A percentile compares a stretch with the other conserved stretches of the same genome.
These are phyloP conservation scores for Cercospora janseana DNA, from an alignment of 2,329 filamentous ascomycete genomes.

Conservation along the genomic window DNA sequence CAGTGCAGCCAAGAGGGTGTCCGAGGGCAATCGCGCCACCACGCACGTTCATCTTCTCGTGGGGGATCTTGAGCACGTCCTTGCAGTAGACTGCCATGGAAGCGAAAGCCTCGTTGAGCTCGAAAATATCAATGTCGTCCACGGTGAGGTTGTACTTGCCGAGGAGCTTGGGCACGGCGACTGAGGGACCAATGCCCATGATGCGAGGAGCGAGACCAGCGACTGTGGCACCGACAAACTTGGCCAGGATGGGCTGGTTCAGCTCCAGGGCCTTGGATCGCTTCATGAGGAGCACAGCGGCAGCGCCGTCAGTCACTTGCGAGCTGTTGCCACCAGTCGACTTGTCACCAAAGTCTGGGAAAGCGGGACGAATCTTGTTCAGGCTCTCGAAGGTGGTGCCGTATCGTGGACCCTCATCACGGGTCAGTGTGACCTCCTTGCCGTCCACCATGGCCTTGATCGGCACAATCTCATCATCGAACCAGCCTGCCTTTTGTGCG, in stretches of 20 bases:
- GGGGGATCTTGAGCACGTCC: slow-evolving; percentile 63
- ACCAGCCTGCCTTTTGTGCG: slow-evolving; percentile 87
- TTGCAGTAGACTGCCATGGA: slow-evolving; percentile 94
- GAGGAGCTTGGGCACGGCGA: slow-evolving; percentile 77
- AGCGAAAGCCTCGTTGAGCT: slow-evolving; percentile 97
- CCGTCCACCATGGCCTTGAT: slow-evolving; percentile 74
- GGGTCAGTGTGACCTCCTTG: slow-evolving; percentile 73
- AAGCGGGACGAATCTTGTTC: slow-evolving; percentile 82
- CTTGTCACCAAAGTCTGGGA: slow-evolving; percentile 81
- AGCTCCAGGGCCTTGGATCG: slow-evolving; percentile 83
- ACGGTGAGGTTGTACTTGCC: slow-evolving; percentile 72
- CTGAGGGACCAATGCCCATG: slow-evolving; percentile 87
- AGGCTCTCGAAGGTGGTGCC: slow-evolving; percentile 84
- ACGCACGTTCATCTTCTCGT: slow-evolving; percentile 74
- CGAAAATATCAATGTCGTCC: slow-evolving; percentile 82
- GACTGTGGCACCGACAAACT: slow-evolving; percentile 89
- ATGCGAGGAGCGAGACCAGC: slow-evolving; percentile 87
- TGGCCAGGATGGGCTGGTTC: slow-evolving; percentile 87
- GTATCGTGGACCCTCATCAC: slow-evolving; percentile 85
- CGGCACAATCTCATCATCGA: slow-evolving; percentile 90
- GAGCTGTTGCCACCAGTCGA: slow-evolving; percentile 92
- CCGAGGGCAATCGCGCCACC: slow-evolving; percentile 81
- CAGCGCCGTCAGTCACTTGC: slow-evolving; percentile 92
- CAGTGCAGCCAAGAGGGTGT: slow-evolving; percentile 77
- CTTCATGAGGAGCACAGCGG: slow-evolving; percentile 90